Evolutionary conservation across 306 rosid genomes (phyloP), one percentile per base, ranked within the genome.

Genomic region (Rosa persica): DNA sequence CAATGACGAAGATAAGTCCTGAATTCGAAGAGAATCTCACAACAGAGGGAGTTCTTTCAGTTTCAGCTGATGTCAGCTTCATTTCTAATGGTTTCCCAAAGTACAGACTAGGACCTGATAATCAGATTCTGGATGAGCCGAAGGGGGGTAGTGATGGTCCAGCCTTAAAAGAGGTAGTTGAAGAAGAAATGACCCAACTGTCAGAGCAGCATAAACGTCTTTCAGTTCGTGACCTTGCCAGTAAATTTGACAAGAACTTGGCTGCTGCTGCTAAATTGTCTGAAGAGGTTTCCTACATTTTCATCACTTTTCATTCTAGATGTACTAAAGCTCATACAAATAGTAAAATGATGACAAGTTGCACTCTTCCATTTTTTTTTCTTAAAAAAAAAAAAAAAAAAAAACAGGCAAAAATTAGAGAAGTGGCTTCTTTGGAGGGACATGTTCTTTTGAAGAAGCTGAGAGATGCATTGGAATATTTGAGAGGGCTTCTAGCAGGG

Each of bases 211-310:
- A 92, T 88, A 92, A 95, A 81, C 97, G 97, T 58, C 91, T 95
- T 85, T 95, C 98, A 20, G 98, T 95, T 81, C 98, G 98, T 15
- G 98, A 95, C 75, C 97, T 95, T 83, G 98, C 98, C 25, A 85
- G 89, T 83, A 95, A 90, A 95, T 95, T 95, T 66, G 98, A 95
- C 87, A 95, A 91, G 85, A 95, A 92, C 89, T 83, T 95, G 89
- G 79, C 97, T 78, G 86, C 97, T 74, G 97, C 98, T 74, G 94
- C 98, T 72, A 92, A 92, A 86, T 81, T 95, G 86, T 86, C 98
- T 60, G 90, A 95, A 77, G 97, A 89, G 97, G 98, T 92, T 85
- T 76, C 58, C 52, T 23, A 68, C 51, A 64, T 78, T 52, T 83
- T 77, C 73, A 64, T 46, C 25, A 34, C 13, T 74, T 72, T 78